Base-by-base conservation (phyloP, 1,139 yeast species). In the Oligophagozyma castellii region DNA sequence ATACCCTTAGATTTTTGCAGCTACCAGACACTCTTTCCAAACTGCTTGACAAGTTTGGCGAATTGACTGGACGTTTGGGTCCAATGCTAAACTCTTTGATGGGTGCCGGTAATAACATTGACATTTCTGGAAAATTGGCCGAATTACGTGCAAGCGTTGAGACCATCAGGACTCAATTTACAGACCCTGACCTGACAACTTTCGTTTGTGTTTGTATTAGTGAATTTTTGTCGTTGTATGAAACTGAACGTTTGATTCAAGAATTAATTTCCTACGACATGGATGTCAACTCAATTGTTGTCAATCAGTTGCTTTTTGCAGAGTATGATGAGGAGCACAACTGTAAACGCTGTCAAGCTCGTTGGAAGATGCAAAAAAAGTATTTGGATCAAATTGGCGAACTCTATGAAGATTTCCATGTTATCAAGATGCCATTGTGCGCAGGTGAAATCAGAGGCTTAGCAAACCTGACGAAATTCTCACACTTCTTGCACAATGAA, bases 121-220 rank as follows among this genome's bases (percentile, higher is more conserved):
- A 86, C 44, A 70, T 86, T 56, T 71, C 83, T 51, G 70, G 66
- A 33, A 89, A 89, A 56, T 66, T 89, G 48, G 77, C 72, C 40
- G 93, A 81, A 42, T 73, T 89, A 36, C 83, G 92, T 44, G 73
- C 67, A 37, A 75, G 78, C 40, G 93, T 92, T 18, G 63, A 73
- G 29, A 93, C 83, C 51, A 95, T 89, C 35, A 89, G 83, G 57
- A 77, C 77, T 40, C 98, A 89, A 56, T 89, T 89, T 62, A 84
- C 93, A 46, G 74, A 89, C 56, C 95, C 98, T 2, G 95, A 89
- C 37, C 65, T 89, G 50, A 89, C 98, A 14, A 89, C 98, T 3
- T 89, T 89, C 55, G 81, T 89, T 16, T 89, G 96, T 59, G 98
- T 89, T 25, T 89, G 98, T 59, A 89, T 89, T 40, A 83, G 95